Evolutionary conservation across 768 basidiomycete species (phyloP), one percentile per base, ranked within the genome.

Genomic region (Phylloporus scabripes): DNA sequence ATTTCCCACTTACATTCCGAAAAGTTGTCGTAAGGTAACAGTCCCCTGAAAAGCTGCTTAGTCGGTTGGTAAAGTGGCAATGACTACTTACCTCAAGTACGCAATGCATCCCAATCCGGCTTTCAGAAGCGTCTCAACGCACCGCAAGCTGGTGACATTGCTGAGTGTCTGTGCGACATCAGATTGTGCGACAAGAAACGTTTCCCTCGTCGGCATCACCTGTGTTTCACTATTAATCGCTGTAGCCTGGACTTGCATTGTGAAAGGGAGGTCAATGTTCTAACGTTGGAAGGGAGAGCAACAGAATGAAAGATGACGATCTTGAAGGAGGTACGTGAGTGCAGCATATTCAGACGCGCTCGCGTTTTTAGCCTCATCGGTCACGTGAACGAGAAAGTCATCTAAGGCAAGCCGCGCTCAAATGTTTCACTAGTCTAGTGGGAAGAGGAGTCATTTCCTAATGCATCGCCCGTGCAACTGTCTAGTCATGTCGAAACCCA

Each of bases 11-110:
- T 52, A 84, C 87, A 81, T 63, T 81, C 77, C 10, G 76, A 74
- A 59, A 90, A 91, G 60, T 90, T 90, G 46, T 90, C 88, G 36
- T 81, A 80, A 6, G 88, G 88, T 8, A 91, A 74, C 8, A 91
- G 64, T 57, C 87, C 83, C 60, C 87, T 90, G 45, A 48, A 28
- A 26, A 50, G 41, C 42, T 36, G 53, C 18, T 60, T 44, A 51
- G 56, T 47, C 9, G 17, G 49, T 10, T 26, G 24, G 11, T 15
- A 31, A 38, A 42, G 12, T 8, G 17, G 17, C 11, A 10, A 18
- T 17, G 14, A 14, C 12, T 3, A 38, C 50, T 28, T 55, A 81
- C 87, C 87, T 79, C 50, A 91, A 67, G 64, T 83, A 91, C 14
- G 86, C 79, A 47, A 91, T 86, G 47, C 85, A 85, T 0, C 85